Base-by-base conservation (phyloP, 495 filamentous ascomycete genomes). In the Podospora tetraspora region DNA sequence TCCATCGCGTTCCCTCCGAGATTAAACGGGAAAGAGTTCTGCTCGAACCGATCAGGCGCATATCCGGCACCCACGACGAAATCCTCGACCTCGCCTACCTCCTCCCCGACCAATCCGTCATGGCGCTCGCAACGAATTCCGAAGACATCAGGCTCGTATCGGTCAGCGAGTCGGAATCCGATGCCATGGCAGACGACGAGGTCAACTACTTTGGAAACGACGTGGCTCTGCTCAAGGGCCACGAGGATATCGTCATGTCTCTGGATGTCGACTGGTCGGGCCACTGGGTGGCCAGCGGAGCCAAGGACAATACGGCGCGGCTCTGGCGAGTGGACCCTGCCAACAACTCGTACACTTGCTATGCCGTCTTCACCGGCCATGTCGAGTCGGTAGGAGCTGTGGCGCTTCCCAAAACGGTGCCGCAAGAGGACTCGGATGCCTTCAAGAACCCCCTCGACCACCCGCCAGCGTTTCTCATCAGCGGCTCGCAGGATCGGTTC, bases 61-160 rank as follows among this genome's bases (percentile, higher is more conserved):
- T 98, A 70, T 97, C 94, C 22, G 96, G 96, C 24, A 97, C 95
- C 37, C 93, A 98, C 77, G 95, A 98, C 74, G 95, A 98, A 75
- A 93, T 98, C 66, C 96, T 98, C 71, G 96, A 98, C 71, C 79
- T 97, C 24, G 90, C 88, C 25, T 97, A 93, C 73, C 84, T 97
- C 66, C 88, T 93, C 1, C 86, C 87, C 12, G 88, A 94, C 66
- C 86, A 87, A 60, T 93, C 91, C 23, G 82, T 93, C 64, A 84
- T 99, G 71, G 95, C 95, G 27, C 81, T 99, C 21, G 93, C 94
- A 10, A 98, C 94, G 19, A 99, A 98, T 79, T 92, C 93, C 1
- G 95, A 98, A 80, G 92, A 93, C 61, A 87, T 99, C 37, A 88
- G 94, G 43, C 84, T 99, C 65, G 87, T 99, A 16, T 92, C 91